Percentiles rank a stretch among this genome's conserved stretches.
Evolutionary conservation across 1,284 basidiomycete species (phyloP).

Genomic region (Malassezia brasiliensis): DNA sequence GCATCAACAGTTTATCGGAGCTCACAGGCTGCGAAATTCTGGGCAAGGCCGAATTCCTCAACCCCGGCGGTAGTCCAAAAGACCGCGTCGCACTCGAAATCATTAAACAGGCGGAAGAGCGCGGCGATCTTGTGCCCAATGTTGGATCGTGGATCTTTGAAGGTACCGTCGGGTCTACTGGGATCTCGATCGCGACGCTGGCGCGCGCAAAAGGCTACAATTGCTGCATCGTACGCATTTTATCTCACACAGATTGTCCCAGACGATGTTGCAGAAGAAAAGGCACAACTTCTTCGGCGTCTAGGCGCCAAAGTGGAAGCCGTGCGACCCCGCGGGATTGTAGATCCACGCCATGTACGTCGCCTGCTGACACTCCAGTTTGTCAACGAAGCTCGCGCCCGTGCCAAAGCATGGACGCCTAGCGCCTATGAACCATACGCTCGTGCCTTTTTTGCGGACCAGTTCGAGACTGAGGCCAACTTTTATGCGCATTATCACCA

Average conservation of each 20-base stretch:
- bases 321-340: constrained; percentile 43
- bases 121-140: constrained; percentile 70
- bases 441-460: constrained; percentile 70
- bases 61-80: constrained; percentile 95
- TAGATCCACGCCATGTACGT: constrained; percentile 38
- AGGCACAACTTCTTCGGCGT: constrained; percentile 69
- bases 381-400: constrained; percentile 41
- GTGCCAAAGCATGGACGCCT: constrained; percentile 26
- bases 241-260: constrained; percentile 45
- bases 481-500: constrained; percentile 77
- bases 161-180: constrained; percentile 92
- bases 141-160: constrained; percentile 92
- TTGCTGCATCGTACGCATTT: constrained; percentile 50
- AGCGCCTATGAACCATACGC: constrained; percentile 22
- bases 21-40: constrained; percentile 84
- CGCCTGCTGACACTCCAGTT: constrained; percentile 17
- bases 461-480: constrained; percentile 70
- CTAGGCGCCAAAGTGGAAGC: constrained; percentile 79
- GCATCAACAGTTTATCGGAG: constrained; percentile 82
- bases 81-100: constrained; percentile 83
- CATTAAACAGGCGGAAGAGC: constrained; percentile 70
- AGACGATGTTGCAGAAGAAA: constrained; percentile 66
- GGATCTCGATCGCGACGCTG: constrained; percentile 81
- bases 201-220: constrained; percentile 60
- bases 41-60: constrained; percentile 94